Conservation (phyloP, 495 filamentous ascomycete species). For the Lindgomyces ingoldianus region DNA sequence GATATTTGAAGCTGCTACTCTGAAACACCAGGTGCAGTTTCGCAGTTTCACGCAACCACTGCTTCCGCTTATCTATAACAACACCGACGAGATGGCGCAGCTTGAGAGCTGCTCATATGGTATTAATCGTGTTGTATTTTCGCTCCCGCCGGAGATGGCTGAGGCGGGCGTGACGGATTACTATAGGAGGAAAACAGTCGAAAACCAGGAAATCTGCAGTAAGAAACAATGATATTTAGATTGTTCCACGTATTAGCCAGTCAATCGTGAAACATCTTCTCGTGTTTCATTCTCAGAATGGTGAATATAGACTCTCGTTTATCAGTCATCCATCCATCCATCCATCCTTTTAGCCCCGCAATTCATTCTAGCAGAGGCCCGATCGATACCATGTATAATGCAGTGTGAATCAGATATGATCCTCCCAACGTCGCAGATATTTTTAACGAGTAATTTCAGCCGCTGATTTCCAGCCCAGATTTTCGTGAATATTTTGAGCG, state of each 20-base stretch:
- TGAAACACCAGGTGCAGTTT: conserved; percentile 17
- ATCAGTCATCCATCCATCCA: neutral
- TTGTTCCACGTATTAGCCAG: neutral
- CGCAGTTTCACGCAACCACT: conserved; percentile 6
- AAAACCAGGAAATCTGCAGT: conserved; percentile 1
- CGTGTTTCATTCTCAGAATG: neutral
- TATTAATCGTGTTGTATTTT: conserved; percentile 7
- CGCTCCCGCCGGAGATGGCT: conserved; percentile 10
- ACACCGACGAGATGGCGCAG: conserved; percentile 8
- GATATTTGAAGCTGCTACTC: conserved; percentile 20
- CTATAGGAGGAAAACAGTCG: neutral
- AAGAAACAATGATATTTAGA: neutral
- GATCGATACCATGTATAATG: neutral
- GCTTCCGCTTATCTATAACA: conserved; percentile 16
- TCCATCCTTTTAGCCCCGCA: neutral
- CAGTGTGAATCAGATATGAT: neutral
- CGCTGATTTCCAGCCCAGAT: no score
- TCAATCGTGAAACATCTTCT: neutral
- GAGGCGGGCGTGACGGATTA: neutral
- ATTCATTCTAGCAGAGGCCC: neutral
- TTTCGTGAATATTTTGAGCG: no score
- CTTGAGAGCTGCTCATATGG: conserved; percentile 19
- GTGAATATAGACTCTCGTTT: neutral
- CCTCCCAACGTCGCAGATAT: no score
- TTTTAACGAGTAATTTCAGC: no score